phyloP scores from a whole-genome alignment of 768 basidiomycete genomes.

The Serendipita sp. region DNA sequence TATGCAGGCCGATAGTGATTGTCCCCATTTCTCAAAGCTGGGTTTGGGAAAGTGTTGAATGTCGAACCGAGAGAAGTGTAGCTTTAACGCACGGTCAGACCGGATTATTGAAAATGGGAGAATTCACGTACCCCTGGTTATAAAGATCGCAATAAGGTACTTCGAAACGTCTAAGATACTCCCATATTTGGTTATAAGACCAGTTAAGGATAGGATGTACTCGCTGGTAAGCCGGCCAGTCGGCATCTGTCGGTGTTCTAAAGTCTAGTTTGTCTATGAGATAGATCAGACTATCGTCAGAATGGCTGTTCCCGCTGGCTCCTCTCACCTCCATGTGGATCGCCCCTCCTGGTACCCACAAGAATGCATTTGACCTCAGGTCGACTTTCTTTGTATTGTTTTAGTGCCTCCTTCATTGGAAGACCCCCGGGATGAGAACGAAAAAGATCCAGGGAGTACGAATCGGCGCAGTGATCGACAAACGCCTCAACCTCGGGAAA shows the following conservation, averaged over 20 bases:
- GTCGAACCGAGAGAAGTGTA: slow-evolving; percentile 96
- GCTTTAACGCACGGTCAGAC: slow-evolving; percentile 24
- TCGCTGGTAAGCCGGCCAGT: slow-evolving; percentile 81
- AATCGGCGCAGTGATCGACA: slow-evolving; percentile 42
- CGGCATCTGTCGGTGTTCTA: slow-evolving; percentile 67
- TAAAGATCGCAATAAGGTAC: slow-evolving; percentile 85
- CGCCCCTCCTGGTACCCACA: slow-evolving; percentile 74
- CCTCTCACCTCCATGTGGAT: slow-evolving; percentile 83
- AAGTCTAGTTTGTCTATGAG: slow-evolving; percentile 51
- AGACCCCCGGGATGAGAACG: slow-evolving; percentile 44
- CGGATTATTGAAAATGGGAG: not conserved
- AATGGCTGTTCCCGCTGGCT: slow-evolving; percentile 2
- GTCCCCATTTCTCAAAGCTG: slow-evolving; percentile 35
- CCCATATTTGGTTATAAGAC: slow-evolving; percentile 83
- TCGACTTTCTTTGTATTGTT: slow-evolving; percentile 50
- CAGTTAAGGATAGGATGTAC: slow-evolving; percentile 95
- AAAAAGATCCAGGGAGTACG: slow-evolving; percentile 68
- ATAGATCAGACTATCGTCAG: not conserved
- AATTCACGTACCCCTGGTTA: slow-evolving; percentile 60
- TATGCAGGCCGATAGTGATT: slow-evolving; percentile 60
- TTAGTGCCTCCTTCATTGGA: slow-evolving; percentile 67
- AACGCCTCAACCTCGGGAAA: slow-evolving; percentile 76
- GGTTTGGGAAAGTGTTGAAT: slow-evolving; percentile 88
- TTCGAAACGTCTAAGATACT: slow-evolving; percentile 53
- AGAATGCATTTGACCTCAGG: slow-evolving; percentile 65